Percentiles rank a stretch among this genome's conserved stretches.
These are phyloP conservation scores for Penicilliopsis zonata DNA, from an alignment of 495 filamentous ascomycete species.

Conservation along the genomic window DNA sequence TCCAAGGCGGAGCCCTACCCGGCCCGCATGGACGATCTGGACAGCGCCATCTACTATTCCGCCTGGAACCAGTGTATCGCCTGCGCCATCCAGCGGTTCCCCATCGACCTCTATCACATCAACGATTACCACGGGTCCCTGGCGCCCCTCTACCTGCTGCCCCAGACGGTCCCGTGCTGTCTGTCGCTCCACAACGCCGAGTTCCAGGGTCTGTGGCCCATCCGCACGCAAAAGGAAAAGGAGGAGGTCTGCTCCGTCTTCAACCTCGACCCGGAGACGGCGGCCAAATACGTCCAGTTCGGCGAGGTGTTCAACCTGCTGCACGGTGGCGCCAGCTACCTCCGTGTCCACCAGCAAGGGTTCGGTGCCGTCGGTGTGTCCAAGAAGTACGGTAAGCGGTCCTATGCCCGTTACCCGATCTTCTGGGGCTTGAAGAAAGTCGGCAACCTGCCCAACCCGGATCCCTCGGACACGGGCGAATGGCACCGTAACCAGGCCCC, in stretches of 20 bases:
- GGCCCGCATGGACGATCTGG: constrained; percentile 62
- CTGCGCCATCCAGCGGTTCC: constrained; percentile 43
- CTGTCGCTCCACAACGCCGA: constrained; percentile 57
- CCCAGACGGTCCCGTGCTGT: constrained; percentile 37
- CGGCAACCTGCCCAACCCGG: constrained; percentile 61
- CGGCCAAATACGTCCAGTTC: constrained; percentile 41
- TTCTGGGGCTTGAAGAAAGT: constrained; percentile 66
- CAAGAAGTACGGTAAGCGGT: constrained; percentile 63
- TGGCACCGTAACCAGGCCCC: constrained; percentile 46
- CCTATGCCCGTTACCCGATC: constrained; percentile 64
- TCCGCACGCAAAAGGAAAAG: constrained; percentile 54
- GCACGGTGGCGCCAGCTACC: constrained; percentile 60
- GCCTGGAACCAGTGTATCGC: constrained; percentile 67
- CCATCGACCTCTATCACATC: constrained; percentile 65
- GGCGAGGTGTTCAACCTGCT: constrained; percentile 61
- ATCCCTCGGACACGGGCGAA: constrained; percentile 61
- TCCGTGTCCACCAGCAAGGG: constrained; percentile 63
- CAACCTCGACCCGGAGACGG: constrained; percentile 38
- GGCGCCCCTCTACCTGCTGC: constrained; percentile 59
- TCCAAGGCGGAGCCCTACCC: constrained; percentile 57
- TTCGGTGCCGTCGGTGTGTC: constrained; percentile 68
- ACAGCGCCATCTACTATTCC: constrained; percentile 60
- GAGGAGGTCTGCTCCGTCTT: constrained; percentile 63
- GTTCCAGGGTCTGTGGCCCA: constrained; percentile 64
- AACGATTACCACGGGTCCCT: constrained; percentile 72